Percentiles rank a stretch among this genome's conserved stretches.
Evolutionary conservation across 352 stramenopile species (phyloP).

Genomic region (Phytophthora citrophthora): DNA sequence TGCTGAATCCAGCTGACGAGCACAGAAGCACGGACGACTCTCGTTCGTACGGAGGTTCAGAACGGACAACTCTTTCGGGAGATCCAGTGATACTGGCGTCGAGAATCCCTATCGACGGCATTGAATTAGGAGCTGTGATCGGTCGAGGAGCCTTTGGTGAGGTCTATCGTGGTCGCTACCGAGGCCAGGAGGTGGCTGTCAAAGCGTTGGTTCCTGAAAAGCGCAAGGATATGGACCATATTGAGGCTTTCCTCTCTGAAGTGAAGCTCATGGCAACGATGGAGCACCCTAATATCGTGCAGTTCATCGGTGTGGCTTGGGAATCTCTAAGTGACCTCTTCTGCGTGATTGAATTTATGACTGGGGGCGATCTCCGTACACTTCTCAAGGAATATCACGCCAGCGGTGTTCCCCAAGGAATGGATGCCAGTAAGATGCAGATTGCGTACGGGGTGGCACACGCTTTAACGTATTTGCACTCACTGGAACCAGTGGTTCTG

Average conservation of each 20-base stretch:
- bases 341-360: conserved; percentile 62
- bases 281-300: conserved; percentile 59
- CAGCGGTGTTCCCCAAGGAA: conserved; percentile 23
- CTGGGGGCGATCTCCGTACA: conserved; percentile 47
- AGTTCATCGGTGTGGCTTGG: conserved; percentile 64
- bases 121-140: conserved; percentile 11
- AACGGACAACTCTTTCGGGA: conserved; percentile 35
- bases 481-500: conserved; percentile 31
- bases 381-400: conserved; percentile 38
- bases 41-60: conserved; percentile 23
- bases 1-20: conserved; percentile 7
- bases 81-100: conserved; percentile 29
- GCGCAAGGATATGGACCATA: conserved; percentile 45
- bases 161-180: conserved; percentile 9
- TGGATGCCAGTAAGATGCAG: conserved; percentile 38
- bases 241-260: conserved; percentile 48
- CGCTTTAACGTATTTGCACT: conserved; percentile 45
- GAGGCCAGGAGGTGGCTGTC: conserved; percentile 6
- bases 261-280: conserved; percentile 50
- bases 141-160: conserved; percentile 7
- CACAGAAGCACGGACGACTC: conserved; percentile 18
- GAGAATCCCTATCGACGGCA: conserved; percentile 2
- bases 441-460: conserved; percentile 44
- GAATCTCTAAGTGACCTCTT: conserved; percentile 55
- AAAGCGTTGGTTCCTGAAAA: conserved; percentile 37